Evolutionary conservation across 352 stramenopile genomes (phyloP), one percentile per base, ranked within the genome.

Genomic region (Phytophthora vignae): DNA sequence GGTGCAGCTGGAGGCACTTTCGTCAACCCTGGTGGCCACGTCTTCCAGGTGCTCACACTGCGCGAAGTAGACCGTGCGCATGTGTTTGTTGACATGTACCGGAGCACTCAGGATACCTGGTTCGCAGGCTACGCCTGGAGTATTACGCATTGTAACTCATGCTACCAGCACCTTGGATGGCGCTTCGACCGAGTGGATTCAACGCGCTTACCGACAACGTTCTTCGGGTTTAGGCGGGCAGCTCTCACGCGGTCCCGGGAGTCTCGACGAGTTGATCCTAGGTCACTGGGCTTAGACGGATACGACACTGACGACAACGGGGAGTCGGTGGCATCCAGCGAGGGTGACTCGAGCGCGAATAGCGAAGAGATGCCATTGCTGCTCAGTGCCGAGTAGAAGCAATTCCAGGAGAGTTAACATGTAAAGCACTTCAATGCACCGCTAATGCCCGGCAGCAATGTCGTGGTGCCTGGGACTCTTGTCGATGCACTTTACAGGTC

Each of bases 1-100:
- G 84, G 82, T 42, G 55, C 67, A 33, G 79, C 78, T 3, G 82
- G 78, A 0, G 87, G 84, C 7, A 96, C 90, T 7, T 96, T 95
- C 57, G 90, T 95, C 14, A 96, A 96, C 58, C 90, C 90, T 5
- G 76, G 80, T 2, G 90, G 90, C 10, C 80, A 85, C 52, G 88
- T 95, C 4, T 91, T 90, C 60, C 90, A 96, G 76, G 82, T 95
- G 33, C 79, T 96, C 67, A 95, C 90, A 44, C 69, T 96, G 55
- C 76, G 81, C 2, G 69, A 83, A 2, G 81, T 96, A 4, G 52
- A 87, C 21, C 64, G 52, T 8, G 74, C 78, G 22, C 71, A 78
- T 33, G 71, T 92, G 14, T 76, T 87, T 40, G 71, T 90, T 10
- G 77, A 88, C 57, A 67, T 73, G n/a, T 50, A 48, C 14, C 81